Base-by-base conservation (phyloP, 345 rosid genomes). In the Nasturtium officinale region DNA sequence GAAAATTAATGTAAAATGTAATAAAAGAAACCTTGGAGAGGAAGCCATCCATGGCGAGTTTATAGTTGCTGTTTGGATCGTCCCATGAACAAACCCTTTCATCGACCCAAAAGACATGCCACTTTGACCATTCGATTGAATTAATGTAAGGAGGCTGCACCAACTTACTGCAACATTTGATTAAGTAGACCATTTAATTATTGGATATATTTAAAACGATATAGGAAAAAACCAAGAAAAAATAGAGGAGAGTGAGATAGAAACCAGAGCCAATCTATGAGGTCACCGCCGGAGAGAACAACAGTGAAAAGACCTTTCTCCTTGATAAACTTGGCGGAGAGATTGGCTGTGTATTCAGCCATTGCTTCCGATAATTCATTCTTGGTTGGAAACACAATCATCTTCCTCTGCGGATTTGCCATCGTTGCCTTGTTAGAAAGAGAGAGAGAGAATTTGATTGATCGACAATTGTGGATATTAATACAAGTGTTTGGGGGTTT, bases 61-160 rank as follows among this genome's bases (percentile, higher is more conserved):
- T 89, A 76, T 90, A 93, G 83, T 93, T 93, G 47, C 97, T 89
- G 78, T 93, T 82, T 9, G 59, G 83, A 64, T 90, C 92, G 70
- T 86, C 82, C 78, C 82, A 87, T 0, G 92, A 88, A 61, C 90
- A 90, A 65, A 90, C 96, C 68, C 92, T 86, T 81, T 93, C 97
- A 12, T 93, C 97, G 40, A 86, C 90, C 97, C 98, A 90, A 62
- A 93, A 89, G 23, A 93, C 88, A 26, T 86, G 90, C 94, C 98
- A 93, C 57, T 84, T 87, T 32, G 86, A 85, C 98, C 98, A 93
- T 38, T 93, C 96, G 29, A 93, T 76, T 18, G 83, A 77, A 65
- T 87, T 79, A 42, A 74, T 9, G 55, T 84, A 83, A 9, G 92
- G 95, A 42, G 83, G 78, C 23, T 84, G 82, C 65, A 72, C 67